Percentiles rank a stretch among this genome's conserved stretches.
Conservation (phyloP, 495 filamentous ascomycete genomes). For the Podospora appendiculata region DNA sequence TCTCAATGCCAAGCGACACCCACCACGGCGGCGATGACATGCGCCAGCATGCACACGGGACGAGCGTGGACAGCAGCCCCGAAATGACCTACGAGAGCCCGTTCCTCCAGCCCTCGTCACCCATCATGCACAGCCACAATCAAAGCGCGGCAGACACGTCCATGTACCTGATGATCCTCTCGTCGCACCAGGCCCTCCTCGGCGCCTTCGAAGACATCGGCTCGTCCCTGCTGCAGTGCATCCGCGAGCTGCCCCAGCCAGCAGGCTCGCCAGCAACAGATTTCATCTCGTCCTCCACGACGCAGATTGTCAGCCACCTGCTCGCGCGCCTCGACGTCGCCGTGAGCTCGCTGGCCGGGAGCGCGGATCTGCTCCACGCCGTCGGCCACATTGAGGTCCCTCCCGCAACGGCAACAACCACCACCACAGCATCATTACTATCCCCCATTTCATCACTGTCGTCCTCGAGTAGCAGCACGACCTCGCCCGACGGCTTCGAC, state of each 20-base stretch:
- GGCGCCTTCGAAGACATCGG: constrained; percentile 10
- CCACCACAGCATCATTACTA: too few species aligned
- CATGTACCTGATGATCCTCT: constrained; percentile 1
- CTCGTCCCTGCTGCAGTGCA: background rate
- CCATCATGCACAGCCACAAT: background rate
- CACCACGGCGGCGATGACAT: too few species aligned
- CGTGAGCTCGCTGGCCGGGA: background rate
- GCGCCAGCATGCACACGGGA: background rate
- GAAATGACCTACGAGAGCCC: background rate
- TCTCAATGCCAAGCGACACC: background rate
- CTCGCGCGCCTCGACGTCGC: background rate
- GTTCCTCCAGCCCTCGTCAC: background rate
- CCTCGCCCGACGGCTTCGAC: too few species aligned
- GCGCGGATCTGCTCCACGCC: background rate
- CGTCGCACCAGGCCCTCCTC: constrained; percentile 7
- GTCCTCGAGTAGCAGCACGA: too few species aligned
- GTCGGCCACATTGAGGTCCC: too few species aligned
- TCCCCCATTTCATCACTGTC: too few species aligned
- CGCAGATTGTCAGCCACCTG: constrained; percentile 4
- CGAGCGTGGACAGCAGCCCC: background rate
- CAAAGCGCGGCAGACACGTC: constrained; percentile 3
- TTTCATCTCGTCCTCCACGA: background rate
- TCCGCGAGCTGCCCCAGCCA: background rate
- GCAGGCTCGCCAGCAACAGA: background rate
- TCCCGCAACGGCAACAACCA: too few species aligned